Base-by-base conservation (phyloP, 1,139 yeast genomes). In the Wickerhamiella infanticola region DNA sequence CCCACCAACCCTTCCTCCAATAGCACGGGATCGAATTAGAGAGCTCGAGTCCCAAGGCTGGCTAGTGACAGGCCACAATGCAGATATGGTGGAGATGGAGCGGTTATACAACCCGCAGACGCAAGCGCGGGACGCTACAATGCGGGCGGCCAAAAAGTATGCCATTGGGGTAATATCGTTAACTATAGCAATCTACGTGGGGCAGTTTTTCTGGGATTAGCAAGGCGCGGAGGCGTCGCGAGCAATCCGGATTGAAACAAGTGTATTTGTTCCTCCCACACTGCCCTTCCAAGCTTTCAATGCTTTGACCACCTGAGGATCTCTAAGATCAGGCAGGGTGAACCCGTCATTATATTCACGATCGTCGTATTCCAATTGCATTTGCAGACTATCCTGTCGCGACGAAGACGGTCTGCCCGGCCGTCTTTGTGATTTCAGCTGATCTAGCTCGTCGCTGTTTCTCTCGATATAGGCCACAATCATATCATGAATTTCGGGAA, bases 351-450 rank as follows among this genome's bases (percentile, higher is more conserved):
- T 67, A 58, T 73, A 85, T 46, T 80, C 74, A 37, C 73, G 73
- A 43, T 58, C 48, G 51, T 86, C 95, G 43, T 70, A 66, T 46
- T 79, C 77, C 41, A 70, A 69, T 55, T 74, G 75, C 52, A 73
- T 74, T 55, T 82, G 81, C 49, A 86, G 63, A 35, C 73, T 57
- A 53, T 76, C 78, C 58, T 84, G 95, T 58, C 78, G 75, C 50
- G 72, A 73, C 7, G 81, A 65, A 24, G 84, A 73, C 6, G 97
- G 95, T 64, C 97, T 73, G n/a, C 94, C 94, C 13, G 86, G 78
- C 58, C 95, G 73, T 67, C 94, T 74, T 47, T 71, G 74, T 4
- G 61, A 63, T 53, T 72, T 73, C 49, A 82, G 66, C 48, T 67
- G 66, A 11, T 72, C 72, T 46, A 88, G 63, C 60, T 85, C 95